Base-by-base conservation (phyloP, 2,329 filamentous ascomycete species). In the Cercospora canescens region DNA sequence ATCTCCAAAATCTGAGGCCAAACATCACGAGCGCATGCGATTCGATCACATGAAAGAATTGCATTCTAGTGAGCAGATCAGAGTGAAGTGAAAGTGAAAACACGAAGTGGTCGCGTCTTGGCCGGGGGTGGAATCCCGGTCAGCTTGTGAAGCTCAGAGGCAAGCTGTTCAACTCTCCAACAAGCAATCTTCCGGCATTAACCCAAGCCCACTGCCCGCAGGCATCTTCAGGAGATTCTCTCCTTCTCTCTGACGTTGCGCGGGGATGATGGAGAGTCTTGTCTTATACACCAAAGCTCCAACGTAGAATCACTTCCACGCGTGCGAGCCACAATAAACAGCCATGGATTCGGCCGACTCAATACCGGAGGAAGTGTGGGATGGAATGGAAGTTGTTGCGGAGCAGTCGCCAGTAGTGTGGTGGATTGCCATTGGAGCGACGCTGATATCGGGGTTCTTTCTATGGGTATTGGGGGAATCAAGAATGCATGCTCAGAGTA, bases 281-380 rank as follows among this genome's bases (percentile, higher is more conserved):
- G 9, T 6, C 11, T 56, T 35, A n/a, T 56, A 56, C 30, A 56
- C 52, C 12, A 56, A 56, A 56, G n/a, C 52, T 30, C 52, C 52
- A 32, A 56, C 30, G 16, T 56, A 56, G 28, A 18, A 3, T 26
- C 21, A 18, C 9, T 18, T 24, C 11, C 32, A 12, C 28, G 5
- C 52, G 4, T 56, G 21, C 37, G 26, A 41, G 16, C 35, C 32
- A 45, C 57, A 30, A n/a, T n/a, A n/a, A n/a, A 30, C 56, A 6
- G 62, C 60, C 39, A 76, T 76, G 75, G 75, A 76, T 65, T 73
- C 73, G 32, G 71, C 73, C 62, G 71, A 74, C 60, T 69, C 73
- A 5, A 70, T 76, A n/a, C 72, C 74, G 12, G 70, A 74, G 39
- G 62, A 71, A 35, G 67, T 70, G 32, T 76, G 75, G 75, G 70